Conservation (phyloP, 352 stramenopile species). For the Phytophthora palmivora region DNA sequence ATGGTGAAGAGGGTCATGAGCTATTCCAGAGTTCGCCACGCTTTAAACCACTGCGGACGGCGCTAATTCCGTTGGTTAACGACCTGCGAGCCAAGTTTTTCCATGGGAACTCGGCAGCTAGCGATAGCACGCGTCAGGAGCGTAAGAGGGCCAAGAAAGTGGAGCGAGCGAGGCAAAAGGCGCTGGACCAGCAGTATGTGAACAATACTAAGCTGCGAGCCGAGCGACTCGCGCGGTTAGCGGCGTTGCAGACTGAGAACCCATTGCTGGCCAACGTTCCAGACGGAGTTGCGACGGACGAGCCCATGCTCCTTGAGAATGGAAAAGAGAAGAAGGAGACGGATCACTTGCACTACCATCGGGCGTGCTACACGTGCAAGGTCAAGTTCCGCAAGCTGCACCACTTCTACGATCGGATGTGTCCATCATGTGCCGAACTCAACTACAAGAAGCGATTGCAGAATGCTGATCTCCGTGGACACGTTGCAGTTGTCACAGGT, state of each 20-base stretch:
- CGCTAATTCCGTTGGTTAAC: slow-evolving; percentile 60
- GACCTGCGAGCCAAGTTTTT: slow-evolving; percentile 75
- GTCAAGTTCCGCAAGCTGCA: slow-evolving; percentile 91
- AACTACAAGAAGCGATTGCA: slow-evolving; percentile 95
- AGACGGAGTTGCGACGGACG: slow-evolving; percentile 59
- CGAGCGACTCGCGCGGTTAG: slow-evolving; percentile 61
- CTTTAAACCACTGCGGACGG: slow-evolving; percentile 74
- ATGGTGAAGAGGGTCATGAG: slow-evolving; percentile 49
- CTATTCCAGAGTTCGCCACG: slow-evolving; percentile 52
- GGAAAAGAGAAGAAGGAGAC: slow-evolving; percentile 23
- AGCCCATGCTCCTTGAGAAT: slow-evolving; percentile 29
- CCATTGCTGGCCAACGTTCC: slow-evolving; percentile 70
- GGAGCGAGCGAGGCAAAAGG: slow-evolving; percentile 67
- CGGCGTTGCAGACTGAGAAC: slow-evolving; percentile 61
- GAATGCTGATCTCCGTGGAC: slow-evolving; percentile 76
- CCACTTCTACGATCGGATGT: slow-evolving; percentile 96
- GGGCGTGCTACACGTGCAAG: slow-evolving; percentile 96
- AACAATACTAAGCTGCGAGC: slow-evolving; percentile 83
- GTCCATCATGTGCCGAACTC: slow-evolving; percentile 91
- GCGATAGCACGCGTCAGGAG: slow-evolving; percentile 57
- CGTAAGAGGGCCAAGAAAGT: slow-evolving; percentile 77
- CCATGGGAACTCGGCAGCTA: slow-evolving; percentile 55
- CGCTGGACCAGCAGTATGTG: slow-evolving; percentile 78
- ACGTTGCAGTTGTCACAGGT: slow-evolving; percentile 92
- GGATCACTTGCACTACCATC: slow-evolving; percentile 83